A percentile compares a stretch with the other conserved stretches of the same genome.
phyloP scores from a whole-genome alignment of 1,139 yeast species.

The Taiozyma sp. region DNA sequence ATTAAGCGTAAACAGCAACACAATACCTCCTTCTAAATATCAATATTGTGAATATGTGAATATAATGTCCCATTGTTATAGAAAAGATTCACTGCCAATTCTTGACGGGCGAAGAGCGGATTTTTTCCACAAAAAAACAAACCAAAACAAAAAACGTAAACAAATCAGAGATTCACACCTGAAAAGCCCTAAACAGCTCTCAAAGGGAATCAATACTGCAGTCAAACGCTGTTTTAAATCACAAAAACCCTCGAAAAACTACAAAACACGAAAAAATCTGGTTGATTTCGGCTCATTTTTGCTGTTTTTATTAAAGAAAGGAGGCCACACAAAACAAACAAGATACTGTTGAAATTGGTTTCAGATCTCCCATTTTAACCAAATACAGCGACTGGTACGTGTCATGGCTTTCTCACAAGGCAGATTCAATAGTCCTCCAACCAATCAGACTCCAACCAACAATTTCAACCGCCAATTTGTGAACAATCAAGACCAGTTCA shows the following conservation, averaged over 20 bases:
- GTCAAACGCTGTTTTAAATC: background rate
- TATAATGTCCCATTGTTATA: too few species aligned
- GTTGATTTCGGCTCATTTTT: background rate
- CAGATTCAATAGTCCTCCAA: constrained; percentile 16
- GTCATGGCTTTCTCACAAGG: constrained; percentile 22
- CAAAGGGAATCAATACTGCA: background rate
- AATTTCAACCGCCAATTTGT: constrained; percentile 6
- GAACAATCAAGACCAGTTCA: constrained; percentile 10
- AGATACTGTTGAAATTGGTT: background rate
- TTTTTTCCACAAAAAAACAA: background rate
- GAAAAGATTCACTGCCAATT: background rate
- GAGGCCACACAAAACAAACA: background rate
- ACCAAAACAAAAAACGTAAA: background rate
- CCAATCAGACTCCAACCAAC: constrained; percentile 4
- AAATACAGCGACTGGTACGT: constrained; percentile 6
- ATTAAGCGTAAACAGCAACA: too few species aligned
- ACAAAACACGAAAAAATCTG: background rate
- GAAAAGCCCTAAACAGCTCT: background rate
- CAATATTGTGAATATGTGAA: too few species aligned
- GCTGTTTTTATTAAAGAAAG: background rate
- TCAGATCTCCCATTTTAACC: background rate
- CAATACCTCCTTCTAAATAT: too few species aligned
- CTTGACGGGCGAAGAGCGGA: background rate
- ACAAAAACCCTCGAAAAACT: background rate
- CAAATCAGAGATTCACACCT: background rate